These are phyloP conservation scores for Scheffersomyces parashehatae DNA, from an alignment of 1,139 yeast species.

Conservation along the genomic window DNA sequence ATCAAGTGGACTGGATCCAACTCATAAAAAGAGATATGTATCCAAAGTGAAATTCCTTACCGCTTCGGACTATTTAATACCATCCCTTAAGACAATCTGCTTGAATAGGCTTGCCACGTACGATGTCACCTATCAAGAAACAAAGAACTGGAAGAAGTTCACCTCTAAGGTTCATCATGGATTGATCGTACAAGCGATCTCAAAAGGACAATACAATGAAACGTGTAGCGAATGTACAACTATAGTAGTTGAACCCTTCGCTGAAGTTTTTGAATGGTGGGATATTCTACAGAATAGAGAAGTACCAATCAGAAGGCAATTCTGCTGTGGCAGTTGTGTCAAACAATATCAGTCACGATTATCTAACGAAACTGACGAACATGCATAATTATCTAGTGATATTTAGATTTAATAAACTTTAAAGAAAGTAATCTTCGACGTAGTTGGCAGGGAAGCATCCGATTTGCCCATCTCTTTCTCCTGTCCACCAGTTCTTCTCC, in stretches of 20 bases:
- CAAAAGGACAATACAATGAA: conserved; percentile 46
- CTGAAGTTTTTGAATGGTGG: conserved; percentile 65
- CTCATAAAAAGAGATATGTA: conserved; percentile 19
- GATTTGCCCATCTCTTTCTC: conserved; percentile 44
- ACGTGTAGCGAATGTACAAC: conserved; percentile 51
- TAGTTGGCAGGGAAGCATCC: conserved; percentile 63
- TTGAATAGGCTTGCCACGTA: conserved; percentile 47
- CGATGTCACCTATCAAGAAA: conserved; percentile 45
- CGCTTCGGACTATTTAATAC: conserved; percentile 16
- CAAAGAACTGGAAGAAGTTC: conserved; percentile 42
- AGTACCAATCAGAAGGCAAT: conserved; percentile 46
- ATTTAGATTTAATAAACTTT: background rate
- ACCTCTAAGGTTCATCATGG: conserved; percentile 37
- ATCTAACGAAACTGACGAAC: conserved; percentile 4
- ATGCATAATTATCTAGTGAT: conserved; percentile 3
- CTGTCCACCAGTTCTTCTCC: conserved; percentile 62
- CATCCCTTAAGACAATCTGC: conserved; percentile 44
- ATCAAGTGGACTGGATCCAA: conserved; percentile 11
- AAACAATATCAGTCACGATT: conserved; percentile 15
- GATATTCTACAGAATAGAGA: conserved; percentile 41
- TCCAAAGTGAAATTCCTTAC: conserved; percentile 23
- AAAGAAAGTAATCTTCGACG: conserved; percentile 23
- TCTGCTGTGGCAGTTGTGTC: conserved; percentile 48
- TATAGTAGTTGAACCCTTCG: conserved; percentile 49
- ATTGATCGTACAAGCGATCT: conserved; percentile 43